Conservation (phyloP, 1,139 yeast species). For the Blastobotrys arbuscula region DNA sequence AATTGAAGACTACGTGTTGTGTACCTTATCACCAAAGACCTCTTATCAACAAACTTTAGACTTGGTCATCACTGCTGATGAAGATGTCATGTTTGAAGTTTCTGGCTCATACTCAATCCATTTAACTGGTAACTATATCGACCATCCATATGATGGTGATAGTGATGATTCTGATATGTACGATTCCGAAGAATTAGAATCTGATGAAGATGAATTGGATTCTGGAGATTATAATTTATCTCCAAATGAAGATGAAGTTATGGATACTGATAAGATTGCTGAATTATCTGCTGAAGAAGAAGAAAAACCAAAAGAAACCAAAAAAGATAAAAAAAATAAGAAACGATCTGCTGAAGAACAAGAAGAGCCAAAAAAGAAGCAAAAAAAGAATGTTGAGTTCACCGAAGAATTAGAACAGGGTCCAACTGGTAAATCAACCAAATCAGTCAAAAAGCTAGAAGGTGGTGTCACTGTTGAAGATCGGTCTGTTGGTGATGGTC, state of each 20-base stretch:
- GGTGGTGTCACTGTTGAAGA: constrained; percentile 96
- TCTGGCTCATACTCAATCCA: constrained; percentile 94
- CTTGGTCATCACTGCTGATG: constrained; percentile 85
- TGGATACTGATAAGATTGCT: constrained; percentile 30
- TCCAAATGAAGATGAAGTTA: constrained; percentile 86
- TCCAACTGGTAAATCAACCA: constrained; percentile 45
- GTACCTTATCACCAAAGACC: constrained; percentile 82
- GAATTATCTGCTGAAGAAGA: constrained; percentile 49
- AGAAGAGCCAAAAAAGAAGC: constrained; percentile 29
- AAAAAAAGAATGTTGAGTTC: constrained; percentile 64
- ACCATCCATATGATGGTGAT: constrained; percentile 80
- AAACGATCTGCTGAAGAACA: constrained; percentile 32
- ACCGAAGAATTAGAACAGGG: constrained; percentile 90
- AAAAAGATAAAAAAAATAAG: constrained; percentile 40
- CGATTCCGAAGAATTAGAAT: constrained; percentile 38
- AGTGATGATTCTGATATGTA: constrained; percentile 39
- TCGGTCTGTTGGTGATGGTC: constrained; percentile 83
- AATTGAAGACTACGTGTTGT: constrained; percentile 72
- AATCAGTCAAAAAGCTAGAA: constrained; percentile 65
- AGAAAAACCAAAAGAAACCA: constrained; percentile 41
- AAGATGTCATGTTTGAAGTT: constrained; percentile 88
- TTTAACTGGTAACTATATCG: constrained; percentile 90
- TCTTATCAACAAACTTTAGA: constrained; percentile 84
- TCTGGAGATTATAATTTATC: constrained; percentile 80
- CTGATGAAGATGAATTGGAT: constrained; percentile 40